phyloP scores from a whole-genome alignment of 108 stramenopile genomes.

The Cyclotella kingstonii region DNA sequence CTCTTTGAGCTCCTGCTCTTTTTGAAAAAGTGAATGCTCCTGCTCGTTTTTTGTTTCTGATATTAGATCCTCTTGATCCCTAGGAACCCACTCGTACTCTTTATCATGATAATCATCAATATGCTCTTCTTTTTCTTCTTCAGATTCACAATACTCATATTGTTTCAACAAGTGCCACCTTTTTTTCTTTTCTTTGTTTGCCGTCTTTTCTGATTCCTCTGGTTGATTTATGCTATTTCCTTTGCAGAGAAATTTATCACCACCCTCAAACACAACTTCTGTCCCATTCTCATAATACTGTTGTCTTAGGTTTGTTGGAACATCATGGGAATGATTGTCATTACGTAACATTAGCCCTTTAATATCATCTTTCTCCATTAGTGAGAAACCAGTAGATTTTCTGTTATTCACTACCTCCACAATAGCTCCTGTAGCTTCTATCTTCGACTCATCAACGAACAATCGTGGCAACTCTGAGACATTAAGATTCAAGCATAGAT shows the following conservation, averaged over 20 bases:
- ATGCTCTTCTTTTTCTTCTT: too few species aligned
- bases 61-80: too few species aligned
- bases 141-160: slow-evolving; percentile 56
- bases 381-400: too few species aligned
- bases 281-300: too few species aligned
- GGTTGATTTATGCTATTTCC: neutral
- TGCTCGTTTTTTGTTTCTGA: neutral
- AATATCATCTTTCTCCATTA: too few species aligned
- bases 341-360: too few species aligned
- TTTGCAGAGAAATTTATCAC: neutral
- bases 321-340: too few species aligned
- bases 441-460: slow-evolving; percentile 44
- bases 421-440: neutral
- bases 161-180: slow-evolving; percentile 48
- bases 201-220: neutral
- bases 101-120: too few species aligned
- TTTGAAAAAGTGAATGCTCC: slow-evolving; percentile 17
- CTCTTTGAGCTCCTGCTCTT: slow-evolving; percentile 38
- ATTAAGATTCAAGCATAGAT: slow-evolving; percentile 60
- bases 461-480: slow-evolving; percentile 54
- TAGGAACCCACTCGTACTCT: too few species aligned
- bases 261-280: neutral
- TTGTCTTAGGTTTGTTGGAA: too few species aligned
- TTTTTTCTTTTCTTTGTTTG: slow-evolving; percentile 39
- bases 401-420: neutral